These are phyloP conservation scores for Phytopythium montanum DNA, from an alignment of 352 stramenopile genomes.

Conservation along the genomic window DNA sequence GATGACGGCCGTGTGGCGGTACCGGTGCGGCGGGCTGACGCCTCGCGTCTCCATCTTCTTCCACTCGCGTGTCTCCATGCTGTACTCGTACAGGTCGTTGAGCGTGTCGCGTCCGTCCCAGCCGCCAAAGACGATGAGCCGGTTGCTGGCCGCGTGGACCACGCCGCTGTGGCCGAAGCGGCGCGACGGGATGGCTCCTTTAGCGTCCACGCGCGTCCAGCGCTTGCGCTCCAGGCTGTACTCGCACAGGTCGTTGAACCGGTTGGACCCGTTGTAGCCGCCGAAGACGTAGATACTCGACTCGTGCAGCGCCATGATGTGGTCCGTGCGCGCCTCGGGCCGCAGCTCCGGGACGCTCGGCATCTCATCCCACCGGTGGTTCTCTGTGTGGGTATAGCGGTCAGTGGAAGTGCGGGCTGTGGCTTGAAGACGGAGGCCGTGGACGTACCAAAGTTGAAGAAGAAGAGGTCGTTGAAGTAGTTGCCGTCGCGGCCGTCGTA, in stretches of 20 bases:
- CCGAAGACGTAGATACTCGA: conserved; percentile 86
- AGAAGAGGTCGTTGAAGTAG: conserved; percentile 89
- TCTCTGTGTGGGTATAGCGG: conserved; percentile 17
- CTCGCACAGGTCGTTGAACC: conserved; percentile 83
- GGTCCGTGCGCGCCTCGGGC: conserved; percentile 77
- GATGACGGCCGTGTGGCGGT: conserved; percentile 83
- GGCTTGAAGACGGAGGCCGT: background rate
- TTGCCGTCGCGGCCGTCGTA: conserved; percentile 88
- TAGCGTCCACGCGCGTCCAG: conserved; percentile 48
- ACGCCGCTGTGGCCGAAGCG: conserved; percentile 84
- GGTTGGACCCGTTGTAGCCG: conserved; percentile 79
- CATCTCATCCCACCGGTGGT: conserved; percentile 75
- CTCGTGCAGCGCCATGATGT: conserved; percentile 83
- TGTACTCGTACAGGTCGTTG: conserved; percentile 81
- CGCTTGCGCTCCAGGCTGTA: conserved; percentile 58
- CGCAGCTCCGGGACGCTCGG: conserved; percentile 51
- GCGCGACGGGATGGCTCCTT: conserved; percentile 47
- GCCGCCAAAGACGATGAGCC: conserved; percentile 81
- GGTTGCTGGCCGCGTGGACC: conserved; percentile 61
- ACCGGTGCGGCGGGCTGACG: conserved; percentile 65
- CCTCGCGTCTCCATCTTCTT: conserved; percentile 53
- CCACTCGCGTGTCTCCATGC: conserved; percentile 68
- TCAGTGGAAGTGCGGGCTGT: background rate
- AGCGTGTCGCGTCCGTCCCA: conserved; percentile 87
- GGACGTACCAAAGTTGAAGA: conserved; percentile 75